Percentiles rank a stretch among this genome's conserved stretches.
phyloP scores from a whole-genome alignment of 2,329 filamentous ascomycete genomes.

The Coccinonectria pachysandricola region DNA sequence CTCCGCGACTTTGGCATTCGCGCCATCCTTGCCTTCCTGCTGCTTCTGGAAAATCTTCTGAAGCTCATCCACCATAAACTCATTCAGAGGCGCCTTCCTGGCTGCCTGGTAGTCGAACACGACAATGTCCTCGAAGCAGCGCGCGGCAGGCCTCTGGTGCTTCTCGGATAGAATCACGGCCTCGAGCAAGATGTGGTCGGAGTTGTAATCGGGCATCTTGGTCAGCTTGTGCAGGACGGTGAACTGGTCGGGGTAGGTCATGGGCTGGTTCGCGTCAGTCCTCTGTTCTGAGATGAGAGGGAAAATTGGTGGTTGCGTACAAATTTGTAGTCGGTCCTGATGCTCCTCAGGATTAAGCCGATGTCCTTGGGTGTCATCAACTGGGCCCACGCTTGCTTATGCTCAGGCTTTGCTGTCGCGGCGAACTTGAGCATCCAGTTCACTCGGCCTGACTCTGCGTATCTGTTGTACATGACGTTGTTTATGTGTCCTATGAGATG shows the following conservation, averaged over 20 bases:
- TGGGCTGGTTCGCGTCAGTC: conserved; percentile 45
- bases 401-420: conserved; percentile 46
- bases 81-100: conserved; percentile 28
- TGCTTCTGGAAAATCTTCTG: conserved; percentile 26
- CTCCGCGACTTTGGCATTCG: conserved; percentile 9
- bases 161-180: conserved; percentile 64
- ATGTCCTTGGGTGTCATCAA: conserved; percentile 55
- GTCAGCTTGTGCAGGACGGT: conserved; percentile 75
- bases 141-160: conserved; percentile 61
- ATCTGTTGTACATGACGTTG: conserved; percentile 74
- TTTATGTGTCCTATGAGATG: conserved; percentile 55
- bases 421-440: conserved; percentile 69
- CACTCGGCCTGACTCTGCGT: conserved; percentile 70
- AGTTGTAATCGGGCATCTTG: conserved; percentile 31
- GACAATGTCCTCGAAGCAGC: conserved; percentile 49
- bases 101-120: conserved; percentile 23
- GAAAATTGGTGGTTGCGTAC: too few species aligned
- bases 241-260: conserved; percentile 73
- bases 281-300: rapidly evolving
- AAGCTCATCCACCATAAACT: conserved; percentile 31
- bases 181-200: conserved; percentile 45
- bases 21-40: conserved; percentile 10
- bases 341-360: conserved; percentile 70
- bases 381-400: conserved; percentile 55
- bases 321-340: conserved; percentile 80